Evolutionary conservation across 768 basidiomycete species (phyloP).

Genomic region (Lentinula boryana): DNA sequence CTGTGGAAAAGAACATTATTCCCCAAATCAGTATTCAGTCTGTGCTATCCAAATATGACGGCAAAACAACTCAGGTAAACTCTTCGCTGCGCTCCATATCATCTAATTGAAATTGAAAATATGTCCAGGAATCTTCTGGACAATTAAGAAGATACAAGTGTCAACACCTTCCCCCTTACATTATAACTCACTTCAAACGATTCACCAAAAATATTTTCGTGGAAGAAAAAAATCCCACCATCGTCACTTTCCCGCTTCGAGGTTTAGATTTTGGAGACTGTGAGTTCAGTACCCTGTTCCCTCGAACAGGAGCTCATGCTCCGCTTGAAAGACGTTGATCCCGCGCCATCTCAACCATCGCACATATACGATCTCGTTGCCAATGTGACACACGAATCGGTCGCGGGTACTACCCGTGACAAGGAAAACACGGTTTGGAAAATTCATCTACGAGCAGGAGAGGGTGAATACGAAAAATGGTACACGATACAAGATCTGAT

Average conservation of each 20-base stretch:
- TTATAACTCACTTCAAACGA: conserved; percentile 92
- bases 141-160: conserved; percentile 88
- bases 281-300: conserved; percentile 35
- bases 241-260: conserved; percentile 93
- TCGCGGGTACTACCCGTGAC: conserved; percentile 91
- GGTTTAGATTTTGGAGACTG: conserved; percentile 92
- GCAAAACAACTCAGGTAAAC: conserved; percentile 76
- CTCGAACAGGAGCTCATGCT: background rate
- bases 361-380: conserved; percentile 91
- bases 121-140: conserved; percentile 69
- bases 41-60: conserved; percentile 92
- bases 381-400: conserved; percentile 92
- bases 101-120: background rate
- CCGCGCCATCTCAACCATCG: conserved; percentile 48
- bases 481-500: conserved; percentile 94
- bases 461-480: conserved; percentile 88
- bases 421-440: conserved; percentile 94
- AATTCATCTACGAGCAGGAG: conserved; percentile 72
- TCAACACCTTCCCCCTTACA: conserved; percentile 82
- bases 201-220: conserved; percentile 97
- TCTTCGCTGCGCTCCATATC: background rate
- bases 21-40: conserved; percentile 92
- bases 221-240: conserved; percentile 98
- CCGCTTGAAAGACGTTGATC: conserved; percentile 68
- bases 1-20: conserved; percentile 97